Evolutionary conservation across 805 yeast genomes (phyloP).

Genomic region (Saturnispora zaruensis): DNA sequence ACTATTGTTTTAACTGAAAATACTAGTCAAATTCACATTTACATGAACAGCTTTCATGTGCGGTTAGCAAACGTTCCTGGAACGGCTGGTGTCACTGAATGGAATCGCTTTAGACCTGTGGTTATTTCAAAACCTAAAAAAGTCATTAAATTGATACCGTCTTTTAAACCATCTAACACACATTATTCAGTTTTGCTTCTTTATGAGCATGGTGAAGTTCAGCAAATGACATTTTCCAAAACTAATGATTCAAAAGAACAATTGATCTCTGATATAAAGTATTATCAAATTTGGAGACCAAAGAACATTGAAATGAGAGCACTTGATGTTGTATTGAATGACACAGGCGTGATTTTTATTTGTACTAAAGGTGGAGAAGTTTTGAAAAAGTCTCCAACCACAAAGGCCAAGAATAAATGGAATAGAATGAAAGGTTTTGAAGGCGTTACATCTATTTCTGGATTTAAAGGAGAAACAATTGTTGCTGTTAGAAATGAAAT

Average conservation of each 20-base stretch:
- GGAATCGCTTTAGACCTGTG: conserved; percentile 48
- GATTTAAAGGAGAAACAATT: conserved; percentile 41
- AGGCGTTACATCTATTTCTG: background rate
- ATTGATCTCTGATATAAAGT: conserved; percentile 37
- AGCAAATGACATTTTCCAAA: conserved; percentile 29
- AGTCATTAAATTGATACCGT: conserved; percentile 28
- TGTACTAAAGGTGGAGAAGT: conserved; percentile 65
- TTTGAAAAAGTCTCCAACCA: conserved; percentile 34
- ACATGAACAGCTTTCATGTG: conserved; percentile 48
- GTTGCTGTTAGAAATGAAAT: conserved; percentile 60
- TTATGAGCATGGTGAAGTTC: conserved; percentile 53
- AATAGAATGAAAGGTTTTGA: conserved; percentile 23
- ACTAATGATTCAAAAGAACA: conserved; percentile 25
- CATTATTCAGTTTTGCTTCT: conserved; percentile 37
- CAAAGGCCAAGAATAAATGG: conserved; percentile 18
- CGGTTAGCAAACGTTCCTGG: conserved; percentile 27
- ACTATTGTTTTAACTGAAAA: conserved; percentile 54
- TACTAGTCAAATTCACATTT: conserved; percentile 53
- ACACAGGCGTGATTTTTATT: conserved; percentile 30
- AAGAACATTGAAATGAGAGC: conserved; percentile 47
- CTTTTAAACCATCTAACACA: conserved; percentile 24
- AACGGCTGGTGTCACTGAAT: conserved; percentile 15
- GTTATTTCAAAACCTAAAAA: conserved; percentile 34
- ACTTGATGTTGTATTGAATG: conserved; percentile 57
- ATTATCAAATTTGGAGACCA: conserved; percentile 53